phyloP scores from a whole-genome alignment of 2,329 filamentous ascomycete species.

The Camillea tinctor region DNA sequence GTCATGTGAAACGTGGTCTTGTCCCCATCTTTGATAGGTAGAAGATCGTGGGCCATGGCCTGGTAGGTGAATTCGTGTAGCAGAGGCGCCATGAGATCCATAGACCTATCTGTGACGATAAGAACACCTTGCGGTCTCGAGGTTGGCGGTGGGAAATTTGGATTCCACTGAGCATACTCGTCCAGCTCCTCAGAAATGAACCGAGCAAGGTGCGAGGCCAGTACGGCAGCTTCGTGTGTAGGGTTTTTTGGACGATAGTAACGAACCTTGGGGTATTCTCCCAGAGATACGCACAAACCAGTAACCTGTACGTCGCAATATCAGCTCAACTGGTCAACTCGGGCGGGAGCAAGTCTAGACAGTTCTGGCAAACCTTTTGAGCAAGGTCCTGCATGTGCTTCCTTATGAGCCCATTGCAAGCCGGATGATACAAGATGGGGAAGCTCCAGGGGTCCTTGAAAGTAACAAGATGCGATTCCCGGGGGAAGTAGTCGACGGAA shows the following conservation, averaged over 20 bases:
- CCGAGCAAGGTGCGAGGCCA: slow-evolving; percentile 83
- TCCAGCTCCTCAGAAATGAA: slow-evolving; percentile 93
- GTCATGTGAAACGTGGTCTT: slow-evolving; percentile 82
- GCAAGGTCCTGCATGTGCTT: slow-evolving; percentile 81
- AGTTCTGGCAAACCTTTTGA: slow-evolving; percentile 65
- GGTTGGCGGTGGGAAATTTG: slow-evolving; percentile 78
- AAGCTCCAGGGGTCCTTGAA: slow-evolving; percentile 97
- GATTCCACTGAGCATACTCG: slow-evolving; percentile 79
- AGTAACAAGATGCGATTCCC: slow-evolving; percentile 87
- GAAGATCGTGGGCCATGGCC: slow-evolving; percentile 92
- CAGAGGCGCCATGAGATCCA: slow-evolving; percentile 86
- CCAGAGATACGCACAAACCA: slow-evolving; percentile 84
- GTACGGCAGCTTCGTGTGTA: slow-evolving; percentile 80
- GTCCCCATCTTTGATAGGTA: slow-evolving; percentile 84
- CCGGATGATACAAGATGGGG: slow-evolving; percentile 84
- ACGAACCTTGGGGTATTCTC: slow-evolving; percentile 89
- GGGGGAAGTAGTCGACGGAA: slow-evolving; percentile 84
- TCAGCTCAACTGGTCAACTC: slow-evolving; percentile 9
- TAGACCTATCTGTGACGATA: slow-evolving; percentile 84
- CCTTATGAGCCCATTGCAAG: slow-evolving; percentile 79
- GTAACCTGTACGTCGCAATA: slow-evolving; percentile 58
- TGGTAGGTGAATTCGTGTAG: slow-evolving; percentile 98
- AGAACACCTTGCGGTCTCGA: slow-evolving; percentile 78
- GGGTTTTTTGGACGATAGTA: slow-evolving; percentile 79
- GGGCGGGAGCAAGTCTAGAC: background rate